Evolutionary conservation across 495 filamentous ascomycete species (phyloP).

Genomic region (Podospora anserina): DNA sequence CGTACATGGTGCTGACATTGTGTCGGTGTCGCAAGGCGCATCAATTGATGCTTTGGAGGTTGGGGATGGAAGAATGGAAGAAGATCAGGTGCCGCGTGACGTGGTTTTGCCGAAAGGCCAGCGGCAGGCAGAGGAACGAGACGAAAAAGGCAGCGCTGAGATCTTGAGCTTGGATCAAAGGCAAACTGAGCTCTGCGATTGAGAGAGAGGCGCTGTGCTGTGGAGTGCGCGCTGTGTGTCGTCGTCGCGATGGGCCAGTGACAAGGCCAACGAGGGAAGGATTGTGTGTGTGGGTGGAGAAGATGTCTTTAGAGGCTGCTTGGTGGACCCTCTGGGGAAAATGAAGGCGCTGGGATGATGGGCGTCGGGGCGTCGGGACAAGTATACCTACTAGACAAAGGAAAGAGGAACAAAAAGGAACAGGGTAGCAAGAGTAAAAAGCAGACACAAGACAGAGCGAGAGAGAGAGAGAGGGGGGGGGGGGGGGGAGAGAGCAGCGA

Average conservation of each 20-base stretch:
- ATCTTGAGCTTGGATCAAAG: neutral
- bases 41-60: constrained; percentile 19
- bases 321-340: neutral
- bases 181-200: neutral
- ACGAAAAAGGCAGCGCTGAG: neutral
- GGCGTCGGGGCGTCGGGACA: too few relatives aligned
- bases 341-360: too few relatives aligned
- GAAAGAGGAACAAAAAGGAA: neutral
- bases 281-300: neutral
- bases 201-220: too few relatives aligned
- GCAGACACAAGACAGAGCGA: too few relatives aligned
- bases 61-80: neutral
- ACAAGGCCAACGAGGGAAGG: neutral
- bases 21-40: constrained; percentile 21
- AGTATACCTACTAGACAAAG: neutral
- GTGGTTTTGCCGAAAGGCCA: constrained; percentile 7
- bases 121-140: neutral
- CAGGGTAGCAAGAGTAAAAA: neutral
- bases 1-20: constrained; percentile 35
- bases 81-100: constrained; percentile 7
- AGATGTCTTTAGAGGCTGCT: neutral
- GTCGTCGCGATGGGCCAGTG: neutral
- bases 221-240: neutral
- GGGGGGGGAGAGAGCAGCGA: neutral
- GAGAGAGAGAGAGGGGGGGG: too few relatives aligned